phyloP scores from a whole-genome alignment of 495 filamentous ascomycete species.

The Tetracladium setigerum region DNA sequence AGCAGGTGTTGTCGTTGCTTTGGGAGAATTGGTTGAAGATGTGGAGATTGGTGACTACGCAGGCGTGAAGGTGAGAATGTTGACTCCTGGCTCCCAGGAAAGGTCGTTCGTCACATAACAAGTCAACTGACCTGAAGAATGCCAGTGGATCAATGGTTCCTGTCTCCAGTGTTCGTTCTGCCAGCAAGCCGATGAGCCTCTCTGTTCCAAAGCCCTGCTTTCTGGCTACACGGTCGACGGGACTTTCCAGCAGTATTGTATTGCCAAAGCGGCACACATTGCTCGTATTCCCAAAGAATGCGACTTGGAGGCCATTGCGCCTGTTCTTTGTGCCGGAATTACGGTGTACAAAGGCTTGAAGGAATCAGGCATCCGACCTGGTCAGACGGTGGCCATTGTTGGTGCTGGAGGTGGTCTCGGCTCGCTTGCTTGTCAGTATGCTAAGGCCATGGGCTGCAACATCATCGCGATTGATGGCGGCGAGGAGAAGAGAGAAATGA shows the following conservation, averaged over 20 bases:
- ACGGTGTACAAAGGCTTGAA: conserved; percentile 93
- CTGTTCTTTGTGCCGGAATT: conserved; percentile 81
- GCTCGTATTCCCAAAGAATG: conserved; percentile 70
- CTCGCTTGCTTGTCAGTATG: conserved; percentile 76
- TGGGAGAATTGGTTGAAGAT: conserved; percentile 63
- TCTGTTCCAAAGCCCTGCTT: conserved; percentile 63
- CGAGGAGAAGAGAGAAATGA: conserved; percentile 67
- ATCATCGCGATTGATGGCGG: conserved; percentile 74
- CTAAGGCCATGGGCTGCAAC: conserved; percentile 78
- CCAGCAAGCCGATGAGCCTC: conserved; percentile 59
- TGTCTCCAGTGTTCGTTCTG: conserved; percentile 78
- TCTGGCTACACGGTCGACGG: conserved; percentile 92
- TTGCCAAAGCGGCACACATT: conserved; percentile 78
- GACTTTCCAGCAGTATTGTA: conserved; percentile 85
- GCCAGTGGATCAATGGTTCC: conserved; percentile 72
- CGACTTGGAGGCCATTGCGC: conserved; percentile 68
- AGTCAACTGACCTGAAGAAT: background rate
- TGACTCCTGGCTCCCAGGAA: background rate
- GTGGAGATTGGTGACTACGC: conserved; percentile 73
- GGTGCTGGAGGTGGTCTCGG: conserved; percentile 86
- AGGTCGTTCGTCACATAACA: background rate
- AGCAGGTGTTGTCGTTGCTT: conserved; percentile 76
- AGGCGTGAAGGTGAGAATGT: conserved; percentile 59
- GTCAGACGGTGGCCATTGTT: conserved; percentile 77
- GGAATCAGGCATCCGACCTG: conserved; percentile 65